These are phyloP conservation scores for Salvia splendens DNA, from an alignment of 257 asterid species.

Conservation along the genomic window DNA sequence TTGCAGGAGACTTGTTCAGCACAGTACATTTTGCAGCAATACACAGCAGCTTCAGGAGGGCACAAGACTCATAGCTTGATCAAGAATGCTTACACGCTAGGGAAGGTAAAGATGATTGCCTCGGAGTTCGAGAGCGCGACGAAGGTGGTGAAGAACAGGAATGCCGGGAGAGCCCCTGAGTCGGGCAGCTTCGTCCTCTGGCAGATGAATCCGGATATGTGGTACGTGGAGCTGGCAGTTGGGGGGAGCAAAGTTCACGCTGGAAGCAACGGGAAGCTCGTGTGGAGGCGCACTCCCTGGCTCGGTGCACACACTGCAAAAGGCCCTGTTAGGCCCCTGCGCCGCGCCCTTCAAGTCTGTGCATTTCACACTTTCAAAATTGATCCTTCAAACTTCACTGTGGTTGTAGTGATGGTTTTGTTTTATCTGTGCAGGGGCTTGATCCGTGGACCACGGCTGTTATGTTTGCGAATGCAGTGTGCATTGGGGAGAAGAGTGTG, in stretches of 20 bases:
- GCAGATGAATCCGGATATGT: constrained; percentile 88
- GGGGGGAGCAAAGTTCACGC: constrained; percentile 87
- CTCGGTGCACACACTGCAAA: constrained; percentile 83
- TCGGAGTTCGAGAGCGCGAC: constrained; percentile 77
- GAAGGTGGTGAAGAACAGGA: constrained; percentile 68
- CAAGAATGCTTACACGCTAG: constrained; percentile 80
- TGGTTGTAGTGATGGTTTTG: neutral
- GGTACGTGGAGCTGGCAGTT: constrained; percentile 85
- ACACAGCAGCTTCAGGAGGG: constrained; percentile 83
- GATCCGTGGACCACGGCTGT: constrained; percentile 83
- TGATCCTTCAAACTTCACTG: neutral
- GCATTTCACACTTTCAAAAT: neutral
- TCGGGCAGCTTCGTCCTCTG: constrained; percentile 80
- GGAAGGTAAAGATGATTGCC: constrained; percentile 79
- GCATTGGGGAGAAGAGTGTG: constrained; percentile 86
- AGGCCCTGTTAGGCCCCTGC: constrained; percentile 79
- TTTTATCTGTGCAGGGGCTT: constrained; percentile 58
- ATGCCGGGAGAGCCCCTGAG: constrained; percentile 54
- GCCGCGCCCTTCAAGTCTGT: constrained; percentile 83
- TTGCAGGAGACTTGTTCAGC: constrained; percentile 82
- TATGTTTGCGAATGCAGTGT: constrained; percentile 68
- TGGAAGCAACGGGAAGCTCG: constrained; percentile 81
- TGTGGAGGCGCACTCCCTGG: constrained; percentile 91
- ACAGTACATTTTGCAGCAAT: constrained; percentile 78
- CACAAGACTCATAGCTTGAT: constrained; percentile 59